Evolutionary conservation across 1,284 basidiomycete species (phyloP).

Genomic region (Volvariella volvacea): DNA sequence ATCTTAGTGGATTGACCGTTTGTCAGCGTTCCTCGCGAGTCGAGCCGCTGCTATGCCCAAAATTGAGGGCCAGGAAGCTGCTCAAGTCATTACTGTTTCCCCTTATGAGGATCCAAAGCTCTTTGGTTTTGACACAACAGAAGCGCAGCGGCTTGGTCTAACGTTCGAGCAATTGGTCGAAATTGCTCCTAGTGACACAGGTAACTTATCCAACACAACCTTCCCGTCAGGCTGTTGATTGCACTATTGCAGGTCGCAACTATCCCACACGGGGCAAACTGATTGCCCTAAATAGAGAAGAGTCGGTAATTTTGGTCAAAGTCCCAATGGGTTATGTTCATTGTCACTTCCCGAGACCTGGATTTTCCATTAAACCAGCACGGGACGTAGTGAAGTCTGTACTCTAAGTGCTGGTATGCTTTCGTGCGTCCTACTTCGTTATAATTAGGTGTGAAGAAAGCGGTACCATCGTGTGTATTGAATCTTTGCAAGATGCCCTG

Average conservation of each 20-base stretch:
- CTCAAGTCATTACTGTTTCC: conserved; percentile 32
- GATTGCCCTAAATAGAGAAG: conserved; percentile 40
- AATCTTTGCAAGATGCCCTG: too few species aligned
- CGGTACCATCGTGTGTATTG: too few species aligned
- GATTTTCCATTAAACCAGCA: conserved; percentile 21
- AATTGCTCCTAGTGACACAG: conserved; percentile 44
- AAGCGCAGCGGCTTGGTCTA: conserved; percentile 37
- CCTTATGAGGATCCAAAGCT: conserved; percentile 28
- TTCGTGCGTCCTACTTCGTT: too few species aligned
- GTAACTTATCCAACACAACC: conserved; percentile 20
- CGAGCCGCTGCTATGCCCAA: conserved; percentile 20
- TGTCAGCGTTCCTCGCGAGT: conserved; percentile 28
- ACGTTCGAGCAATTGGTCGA: conserved; percentile 31
- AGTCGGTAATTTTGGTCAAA: conserved; percentile 40
- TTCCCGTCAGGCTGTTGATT: neutral
- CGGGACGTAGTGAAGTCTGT: conserved; percentile 8
- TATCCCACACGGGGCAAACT: conserved; percentile 44
- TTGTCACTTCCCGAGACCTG: conserved; percentile 47
- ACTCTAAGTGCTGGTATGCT: too few species aligned
- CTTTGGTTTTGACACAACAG: conserved; percentile 39
- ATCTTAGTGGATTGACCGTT: conserved; percentile 38
- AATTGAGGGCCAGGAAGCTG: conserved; percentile 37
- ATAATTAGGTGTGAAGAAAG: too few species aligned
- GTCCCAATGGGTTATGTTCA: conserved; percentile 32
- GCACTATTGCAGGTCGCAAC: conserved; percentile 21